Percentiles rank a stretch among this genome's conserved stretches.
Conservation (phyloP, 2,329 filamentous ascomycete genomes). For the Calonectria pauciramosa region DNA sequence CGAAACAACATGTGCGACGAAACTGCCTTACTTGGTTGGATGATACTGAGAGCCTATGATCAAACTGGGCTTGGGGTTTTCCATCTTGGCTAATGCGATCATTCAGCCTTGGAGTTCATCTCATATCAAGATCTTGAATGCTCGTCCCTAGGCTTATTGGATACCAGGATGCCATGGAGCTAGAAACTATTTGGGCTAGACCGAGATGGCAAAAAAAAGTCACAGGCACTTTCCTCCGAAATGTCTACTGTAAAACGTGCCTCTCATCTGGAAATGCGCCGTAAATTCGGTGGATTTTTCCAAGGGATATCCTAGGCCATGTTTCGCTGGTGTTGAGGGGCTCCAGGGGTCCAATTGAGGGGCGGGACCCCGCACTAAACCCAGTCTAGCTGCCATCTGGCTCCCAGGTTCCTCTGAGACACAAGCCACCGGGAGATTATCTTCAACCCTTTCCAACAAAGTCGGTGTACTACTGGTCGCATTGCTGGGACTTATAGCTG, state of each 20-base stretch:
- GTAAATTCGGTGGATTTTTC: conserved; percentile 11
- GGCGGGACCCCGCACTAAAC: conserved; percentile 46
- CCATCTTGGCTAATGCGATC: background rate
- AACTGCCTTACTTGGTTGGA: background rate
- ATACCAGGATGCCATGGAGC: background rate
- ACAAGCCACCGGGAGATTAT: conserved; percentile 34
- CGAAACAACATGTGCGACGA: background rate
- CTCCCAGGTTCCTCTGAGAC: conserved; percentile 10
- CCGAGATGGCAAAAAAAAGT: background rate
- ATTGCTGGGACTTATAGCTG: conserved; percentile 19
- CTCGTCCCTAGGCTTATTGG: background rate
- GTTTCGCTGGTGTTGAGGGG: conserved; percentile 26
- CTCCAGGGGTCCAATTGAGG: conserved; percentile 37
- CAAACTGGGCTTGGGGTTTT: background rate
- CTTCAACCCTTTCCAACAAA: conserved; percentile 47
- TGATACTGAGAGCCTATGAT: background rate
- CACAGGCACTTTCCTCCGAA: background rate
- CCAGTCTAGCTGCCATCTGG: conserved; percentile 33
- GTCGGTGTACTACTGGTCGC: conserved; percentile 42
- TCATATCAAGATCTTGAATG: background rate
- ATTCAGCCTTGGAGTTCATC: background rate
- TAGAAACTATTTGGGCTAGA: background rate
- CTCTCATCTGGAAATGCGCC: background rate
- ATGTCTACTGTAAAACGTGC: background rate
- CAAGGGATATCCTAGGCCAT: conserved; percentile 3